phyloP scores from a whole-genome alignment of 192 early-diverging fungal genomes.

The Coemansia sp. region DNA sequence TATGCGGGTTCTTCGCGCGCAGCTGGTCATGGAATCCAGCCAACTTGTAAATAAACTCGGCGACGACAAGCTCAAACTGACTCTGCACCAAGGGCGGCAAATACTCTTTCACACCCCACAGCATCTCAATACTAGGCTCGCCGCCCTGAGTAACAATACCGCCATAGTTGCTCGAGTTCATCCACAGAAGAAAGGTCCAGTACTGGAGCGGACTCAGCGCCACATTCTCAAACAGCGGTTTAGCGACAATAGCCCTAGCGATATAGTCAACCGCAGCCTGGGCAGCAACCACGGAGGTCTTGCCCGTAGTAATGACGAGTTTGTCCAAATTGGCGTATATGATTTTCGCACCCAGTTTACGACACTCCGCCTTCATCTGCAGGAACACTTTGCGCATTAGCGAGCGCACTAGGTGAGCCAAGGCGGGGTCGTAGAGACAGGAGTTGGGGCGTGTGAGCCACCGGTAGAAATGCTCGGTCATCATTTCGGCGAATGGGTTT shows the following conservation, averaged over 20 bases:
- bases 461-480: constrained; percentile 84
- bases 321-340: constrained; percentile 82
- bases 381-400: constrained; percentile 90
- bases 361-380: constrained; percentile 81
- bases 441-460: constrained; percentile 83
- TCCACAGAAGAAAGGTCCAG: constrained; percentile 88
- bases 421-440: constrained; percentile 80
- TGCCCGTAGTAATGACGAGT: constrained; percentile 79
- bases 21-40: constrained; percentile 57
- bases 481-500: constrained; percentile 68
- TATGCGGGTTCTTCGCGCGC: constrained; percentile 31
- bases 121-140: constrained; percentile 64
- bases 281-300: constrained; percentile 71
- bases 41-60: constrained; percentile 71
- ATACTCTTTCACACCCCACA: constrained; percentile 92
- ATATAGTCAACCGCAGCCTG: constrained; percentile 76
- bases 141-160: constrained; percentile 32
- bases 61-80: constrained; percentile 69
- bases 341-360: constrained; percentile 72
- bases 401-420: constrained; percentile 76
- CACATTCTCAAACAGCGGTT: constrained; percentile 76
- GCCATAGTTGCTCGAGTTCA: constrained; percentile 89
- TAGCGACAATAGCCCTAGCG: constrained; percentile 64
- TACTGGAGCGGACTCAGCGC: constrained; percentile 68
- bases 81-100: constrained; percentile 74